Conservation (phyloP, 225 moss, liverwort and hornwort genomes). For the Bryoerythrophyllum caledonicum region DNA sequence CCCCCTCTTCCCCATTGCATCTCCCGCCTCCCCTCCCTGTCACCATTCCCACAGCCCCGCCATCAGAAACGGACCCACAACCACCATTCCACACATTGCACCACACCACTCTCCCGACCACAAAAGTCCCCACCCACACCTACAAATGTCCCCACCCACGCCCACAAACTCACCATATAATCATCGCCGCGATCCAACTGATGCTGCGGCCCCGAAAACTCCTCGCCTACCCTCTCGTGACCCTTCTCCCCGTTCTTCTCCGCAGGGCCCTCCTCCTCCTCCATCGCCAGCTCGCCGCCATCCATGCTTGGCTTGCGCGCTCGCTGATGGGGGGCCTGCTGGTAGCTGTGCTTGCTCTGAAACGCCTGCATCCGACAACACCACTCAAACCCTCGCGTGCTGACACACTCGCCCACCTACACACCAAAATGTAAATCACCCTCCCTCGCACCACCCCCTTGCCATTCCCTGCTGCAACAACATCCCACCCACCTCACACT, state of each 20-base stretch:
- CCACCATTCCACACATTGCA: neutral
- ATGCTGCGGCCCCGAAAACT: constrained; percentile 42
- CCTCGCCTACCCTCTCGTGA: constrained; percentile 57
- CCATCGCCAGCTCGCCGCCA: constrained; percentile 46
- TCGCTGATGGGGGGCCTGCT: constrained; percentile 82
- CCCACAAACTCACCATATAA: constrained; percentile 7
- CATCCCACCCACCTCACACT: neutral
- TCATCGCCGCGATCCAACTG: constrained; percentile 33
- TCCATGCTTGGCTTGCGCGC: constrained; percentile 64
- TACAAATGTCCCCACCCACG: neutral
- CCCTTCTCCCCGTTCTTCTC: constrained; percentile 57
- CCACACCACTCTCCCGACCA: neutral
- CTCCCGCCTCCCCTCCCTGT: constrained; percentile 66
- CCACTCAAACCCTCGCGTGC: neutral
- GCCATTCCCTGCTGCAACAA: neutral
- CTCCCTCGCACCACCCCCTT: neutral
- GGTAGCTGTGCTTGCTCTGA: constrained; percentile 91
- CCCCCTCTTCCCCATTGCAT: constrained; percentile 66
- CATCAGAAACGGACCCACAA: neutral
- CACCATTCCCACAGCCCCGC: neutral
- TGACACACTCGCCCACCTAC: neutral
- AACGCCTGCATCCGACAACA: constrained; percentile 46
- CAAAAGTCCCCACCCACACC: neutral
- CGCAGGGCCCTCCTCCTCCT: constrained; percentile 54
- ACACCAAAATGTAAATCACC: neutral